Percentiles rank a stretch among this genome's conserved stretches.
Evolutionary conservation across 306 rosid genomes (phyloP).

Genomic region (Ormosia emarginata): DNA sequence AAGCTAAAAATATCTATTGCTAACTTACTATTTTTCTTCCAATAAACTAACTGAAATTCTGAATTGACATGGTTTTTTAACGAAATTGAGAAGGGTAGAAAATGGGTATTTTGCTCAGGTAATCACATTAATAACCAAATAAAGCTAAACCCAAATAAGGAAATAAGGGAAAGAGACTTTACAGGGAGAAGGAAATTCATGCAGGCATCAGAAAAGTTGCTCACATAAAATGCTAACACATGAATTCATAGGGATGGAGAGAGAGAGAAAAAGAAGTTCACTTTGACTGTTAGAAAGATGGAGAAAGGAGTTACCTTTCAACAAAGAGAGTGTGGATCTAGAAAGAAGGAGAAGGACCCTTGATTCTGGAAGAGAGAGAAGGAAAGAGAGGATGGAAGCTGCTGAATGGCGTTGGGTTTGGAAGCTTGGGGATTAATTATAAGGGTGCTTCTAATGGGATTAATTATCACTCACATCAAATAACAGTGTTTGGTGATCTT

Average conservation of each 20-base stretch:
- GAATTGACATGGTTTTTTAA: background rate
- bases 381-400: background rate
- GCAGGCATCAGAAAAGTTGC: background rate
- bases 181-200: background rate
- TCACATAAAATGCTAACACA: background rate
- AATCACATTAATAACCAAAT: background rate
- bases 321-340: slow-evolving; percentile 8
- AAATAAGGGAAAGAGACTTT: background rate
- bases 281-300: background rate
- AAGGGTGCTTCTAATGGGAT: background rate
- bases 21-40: background rate
- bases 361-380: background rate
- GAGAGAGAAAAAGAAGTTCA: background rate
- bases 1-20: background rate
- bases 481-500: background rate
- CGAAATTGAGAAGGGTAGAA: background rate
- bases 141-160: background rate
- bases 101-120: background rate
- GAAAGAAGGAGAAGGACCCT: background rate
- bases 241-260: background rate
- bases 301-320: slow-evolving; percentile 17
- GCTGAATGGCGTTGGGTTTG: background rate
- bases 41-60: background rate
- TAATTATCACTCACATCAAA: background rate
- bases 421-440: background rate